Conservation (phyloP, 225 moss, liverwort and hornwort species). For the Takakia lepidozioides region DNA sequence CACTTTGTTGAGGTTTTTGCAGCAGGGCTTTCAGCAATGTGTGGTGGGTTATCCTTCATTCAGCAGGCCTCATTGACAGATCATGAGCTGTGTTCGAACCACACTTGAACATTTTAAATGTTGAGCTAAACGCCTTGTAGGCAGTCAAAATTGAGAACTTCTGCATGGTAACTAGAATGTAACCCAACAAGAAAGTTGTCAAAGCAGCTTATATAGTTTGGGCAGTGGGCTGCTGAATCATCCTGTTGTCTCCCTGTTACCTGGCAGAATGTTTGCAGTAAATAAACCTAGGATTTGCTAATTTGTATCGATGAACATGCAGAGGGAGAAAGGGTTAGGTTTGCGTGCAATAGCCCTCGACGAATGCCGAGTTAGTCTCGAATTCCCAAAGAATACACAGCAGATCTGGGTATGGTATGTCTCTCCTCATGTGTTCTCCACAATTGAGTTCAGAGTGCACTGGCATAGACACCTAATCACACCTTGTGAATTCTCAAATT, state of each 20-base stretch:
- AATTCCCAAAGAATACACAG: slow-evolving; percentile 26
- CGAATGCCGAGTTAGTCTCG: slow-evolving; percentile 31
- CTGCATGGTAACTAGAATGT: no score
- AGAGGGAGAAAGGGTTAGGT: slow-evolving; percentile 29
- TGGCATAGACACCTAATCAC: background rate
- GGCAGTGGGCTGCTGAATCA: background rate
- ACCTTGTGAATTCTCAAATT: background rate
- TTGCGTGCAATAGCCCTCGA: slow-evolving; percentile 16
- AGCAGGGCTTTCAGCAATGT: slow-evolving; percentile 32
- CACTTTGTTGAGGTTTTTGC: slow-evolving; percentile 15
- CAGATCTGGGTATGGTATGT: slow-evolving; percentile 37
- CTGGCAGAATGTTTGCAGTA: no score
- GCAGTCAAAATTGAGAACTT: background rate
- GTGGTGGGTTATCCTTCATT: slow-evolving; percentile 20
- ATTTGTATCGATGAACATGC: slow-evolving; percentile 5
- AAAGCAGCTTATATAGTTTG: background rate
- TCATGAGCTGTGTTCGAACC: background rate
- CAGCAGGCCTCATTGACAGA: background rate
- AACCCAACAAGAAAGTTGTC: no score
- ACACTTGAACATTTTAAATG: background rate
- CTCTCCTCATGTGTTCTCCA: no score
- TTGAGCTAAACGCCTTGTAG: background rate
- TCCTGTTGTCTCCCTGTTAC: no score
- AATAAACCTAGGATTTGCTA: background rate
- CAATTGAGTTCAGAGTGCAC: no score